Conservation (phyloP, 2,329 filamentous ascomycete genomes). For the Claviceps paspali region DNA sequence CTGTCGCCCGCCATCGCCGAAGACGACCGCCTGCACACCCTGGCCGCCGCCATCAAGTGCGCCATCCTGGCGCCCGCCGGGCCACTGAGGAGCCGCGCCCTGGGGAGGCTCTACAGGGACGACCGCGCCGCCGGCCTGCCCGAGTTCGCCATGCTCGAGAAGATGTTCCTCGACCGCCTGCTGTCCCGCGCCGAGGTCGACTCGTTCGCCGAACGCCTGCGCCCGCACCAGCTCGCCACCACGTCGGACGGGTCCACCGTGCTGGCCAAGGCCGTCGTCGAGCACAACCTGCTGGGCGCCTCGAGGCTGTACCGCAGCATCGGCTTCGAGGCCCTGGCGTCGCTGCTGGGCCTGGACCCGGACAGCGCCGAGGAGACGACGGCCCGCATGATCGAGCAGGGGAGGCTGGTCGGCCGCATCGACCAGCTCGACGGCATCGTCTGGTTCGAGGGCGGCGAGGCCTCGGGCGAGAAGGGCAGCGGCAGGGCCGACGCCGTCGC, state of each 20-base stretch:
- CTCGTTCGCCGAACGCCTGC: conserved; percentile 66
- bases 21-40: conserved; percentile 68
- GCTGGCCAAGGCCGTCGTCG: conserved; percentile 80
- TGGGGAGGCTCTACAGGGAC: conserved; percentile 85
- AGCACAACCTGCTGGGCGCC: conserved; percentile 85
- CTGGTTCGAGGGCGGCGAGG: conserved; percentile 66
- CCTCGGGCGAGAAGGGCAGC: conserved; percentile 52
- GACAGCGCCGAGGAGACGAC: conserved; percentile 83
- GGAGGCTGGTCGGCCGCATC: conserved; percentile 71
- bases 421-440: conserved; percentile 86
- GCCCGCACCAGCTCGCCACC: conserved; percentile 77
- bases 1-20: conserved; percentile 67
- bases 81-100: conserved; percentile 61
- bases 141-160: conserved; percentile 82
- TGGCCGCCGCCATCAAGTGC: conserved; percentile 79
- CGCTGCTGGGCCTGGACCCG: conserved; percentile 60
- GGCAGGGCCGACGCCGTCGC: conserved; percentile 47
- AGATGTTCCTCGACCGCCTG: conserved; percentile 89
- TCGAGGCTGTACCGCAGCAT: conserved; percentile 72
- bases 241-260: conserved; percentile 88
- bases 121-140: conserved; percentile 61
- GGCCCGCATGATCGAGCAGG: conserved; percentile 91
- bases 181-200: conserved; percentile 69
- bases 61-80: conserved; percentile 86
- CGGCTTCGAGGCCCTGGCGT: conserved; percentile 56